A percentile compares a stretch with the other conserved stretches of the same genome.
Evolutionary conservation across 805 yeast genomes (phyloP).

Genomic region (Candida ipomoeae): DNA sequence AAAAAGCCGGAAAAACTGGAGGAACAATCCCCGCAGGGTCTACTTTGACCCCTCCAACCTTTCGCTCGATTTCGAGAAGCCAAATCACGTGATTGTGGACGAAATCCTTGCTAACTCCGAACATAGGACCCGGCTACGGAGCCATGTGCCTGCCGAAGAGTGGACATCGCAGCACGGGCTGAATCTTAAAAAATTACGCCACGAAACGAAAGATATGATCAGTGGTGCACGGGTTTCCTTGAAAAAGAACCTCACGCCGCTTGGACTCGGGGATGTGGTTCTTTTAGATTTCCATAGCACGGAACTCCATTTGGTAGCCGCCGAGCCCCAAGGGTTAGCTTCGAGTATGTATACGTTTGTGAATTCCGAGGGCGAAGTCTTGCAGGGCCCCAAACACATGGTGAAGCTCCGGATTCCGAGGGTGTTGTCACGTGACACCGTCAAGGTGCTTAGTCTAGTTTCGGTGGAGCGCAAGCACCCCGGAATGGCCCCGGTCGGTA

Average conservation of each 20-base stretch:
- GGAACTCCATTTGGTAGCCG: conserved; percentile 51
- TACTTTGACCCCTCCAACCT: conserved; percentile 15
- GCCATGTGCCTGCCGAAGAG: conserved; percentile 8
- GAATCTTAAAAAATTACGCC: conserved; percentile 1
- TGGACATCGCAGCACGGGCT: conserved; percentile 9
- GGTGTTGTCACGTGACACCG: conserved; percentile 41
- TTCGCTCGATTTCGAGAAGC: conserved; percentile 10
- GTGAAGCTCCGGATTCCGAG: conserved; percentile 53
- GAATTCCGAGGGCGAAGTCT: conserved; percentile 53
- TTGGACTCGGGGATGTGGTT: conserved; percentile 62
- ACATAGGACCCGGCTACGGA: conserved; percentile 7
- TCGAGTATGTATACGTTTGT: conserved; percentile 57
- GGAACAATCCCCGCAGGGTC: neutral
- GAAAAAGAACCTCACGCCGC: conserved; percentile 8
- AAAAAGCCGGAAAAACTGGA: neutral
- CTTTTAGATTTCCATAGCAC: conserved; percentile 43
- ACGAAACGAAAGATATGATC: conserved; percentile 3
- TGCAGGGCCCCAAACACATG: conserved; percentile 40
- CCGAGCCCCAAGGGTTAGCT: conserved; percentile 44
- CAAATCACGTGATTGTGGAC: conserved; percentile 7
- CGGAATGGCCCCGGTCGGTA: conserved; percentile 37
- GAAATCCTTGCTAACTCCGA: conserved; percentile 7
- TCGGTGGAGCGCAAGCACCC: conserved; percentile 26
- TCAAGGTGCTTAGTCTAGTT: conserved; percentile 27
- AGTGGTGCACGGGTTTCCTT: conserved; percentile 7